Evolutionary conservation across 495 filamentous ascomycete species (phyloP).

Genomic region (Penicillium lagena): DNA sequence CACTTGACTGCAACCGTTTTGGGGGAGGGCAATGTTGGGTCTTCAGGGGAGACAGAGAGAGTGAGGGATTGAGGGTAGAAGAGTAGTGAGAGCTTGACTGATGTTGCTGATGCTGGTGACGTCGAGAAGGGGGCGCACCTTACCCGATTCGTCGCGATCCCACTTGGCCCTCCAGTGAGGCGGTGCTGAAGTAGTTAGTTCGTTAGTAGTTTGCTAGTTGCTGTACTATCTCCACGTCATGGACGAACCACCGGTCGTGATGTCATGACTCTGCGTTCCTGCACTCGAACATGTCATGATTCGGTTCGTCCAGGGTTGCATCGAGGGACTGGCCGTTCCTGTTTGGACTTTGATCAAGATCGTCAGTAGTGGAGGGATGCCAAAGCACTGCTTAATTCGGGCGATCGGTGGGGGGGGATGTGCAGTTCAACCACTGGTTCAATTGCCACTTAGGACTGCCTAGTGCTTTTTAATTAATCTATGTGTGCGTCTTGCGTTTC

Average conservation of each 20-base stretch:
- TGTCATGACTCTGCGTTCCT: conserved; percentile 12
- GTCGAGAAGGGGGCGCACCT: too few species aligned
- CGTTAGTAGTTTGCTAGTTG: too few species aligned
- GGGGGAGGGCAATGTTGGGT: not conserved
- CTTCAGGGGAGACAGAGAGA: too few species aligned
- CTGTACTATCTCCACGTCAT: too few species aligned
- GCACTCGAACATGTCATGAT: conserved; percentile 11
- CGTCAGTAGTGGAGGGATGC: conserved; percentile 11
- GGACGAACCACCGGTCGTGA: conserved; percentile 13
- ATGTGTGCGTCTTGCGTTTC: not conserved
- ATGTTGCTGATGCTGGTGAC: too few species aligned
- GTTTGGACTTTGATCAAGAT: conserved; percentile 1
- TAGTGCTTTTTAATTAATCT: too few species aligned
- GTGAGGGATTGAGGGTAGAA: too few species aligned
- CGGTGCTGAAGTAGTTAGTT: too few species aligned
- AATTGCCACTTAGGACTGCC: too few species aligned
- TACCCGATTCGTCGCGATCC: too few species aligned
- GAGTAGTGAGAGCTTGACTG: too few species aligned
- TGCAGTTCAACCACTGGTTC: not conserved
- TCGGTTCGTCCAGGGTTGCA: conserved; percentile 7
- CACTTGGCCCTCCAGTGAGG: too few species aligned
- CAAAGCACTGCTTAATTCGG: conserved; percentile 14
- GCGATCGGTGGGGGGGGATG: conserved; percentile 9
- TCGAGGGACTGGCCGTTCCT: not conserved
- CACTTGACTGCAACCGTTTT: conserved; percentile 23